These are phyloP conservation scores for Whalleya microplaca DNA, from an alignment of 2,329 filamentous ascomycete genomes.

Conservation along the genomic window DNA sequence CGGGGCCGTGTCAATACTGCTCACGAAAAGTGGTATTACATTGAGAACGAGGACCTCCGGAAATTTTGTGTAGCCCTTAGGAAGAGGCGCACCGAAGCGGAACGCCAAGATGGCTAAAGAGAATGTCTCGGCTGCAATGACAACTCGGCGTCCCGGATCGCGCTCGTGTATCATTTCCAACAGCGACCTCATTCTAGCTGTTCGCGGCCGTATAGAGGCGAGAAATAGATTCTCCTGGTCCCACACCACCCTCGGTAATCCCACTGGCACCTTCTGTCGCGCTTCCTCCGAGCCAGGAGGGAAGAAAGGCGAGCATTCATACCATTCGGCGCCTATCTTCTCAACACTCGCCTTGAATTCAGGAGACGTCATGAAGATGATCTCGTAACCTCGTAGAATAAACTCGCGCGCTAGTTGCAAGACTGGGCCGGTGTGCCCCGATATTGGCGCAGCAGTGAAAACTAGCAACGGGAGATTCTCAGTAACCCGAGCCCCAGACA, in stretches of 20 bases:
- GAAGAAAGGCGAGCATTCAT: slow-evolving; percentile 14
- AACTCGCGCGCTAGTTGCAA: slow-evolving; percentile 37
- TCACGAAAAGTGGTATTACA: slow-evolving; percentile 40
- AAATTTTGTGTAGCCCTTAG: slow-evolving; percentile 40
- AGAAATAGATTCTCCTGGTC: slow-evolving; percentile 42
- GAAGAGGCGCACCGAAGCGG: slow-evolving; percentile 42
- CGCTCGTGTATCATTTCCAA: slow-evolving; percentile 40
- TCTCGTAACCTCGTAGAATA: slow-evolving; percentile 41
- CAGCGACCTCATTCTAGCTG: slow-evolving; percentile 38
- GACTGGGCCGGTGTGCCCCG: slow-evolving; percentile 29
- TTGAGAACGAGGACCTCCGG: slow-evolving; percentile 46
- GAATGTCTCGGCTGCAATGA: slow-evolving; percentile 48
- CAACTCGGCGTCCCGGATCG: slow-evolving; percentile 42
- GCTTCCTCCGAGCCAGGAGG: background rate
- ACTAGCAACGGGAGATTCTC: slow-evolving; percentile 24
- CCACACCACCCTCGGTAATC: slow-evolving; percentile 31
- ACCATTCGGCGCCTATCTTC: slow-evolving; percentile 41
- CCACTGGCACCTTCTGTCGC: slow-evolving; percentile 14
- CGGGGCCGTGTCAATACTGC: slow-evolving; percentile 44
- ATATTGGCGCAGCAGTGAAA: slow-evolving; percentile 22
- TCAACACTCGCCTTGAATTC: slow-evolving; percentile 36
- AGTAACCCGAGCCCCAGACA: too few relatives aligned
- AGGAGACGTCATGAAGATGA: slow-evolving; percentile 41
- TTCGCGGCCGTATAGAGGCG: slow-evolving; percentile 37
- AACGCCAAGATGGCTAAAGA: slow-evolving; percentile 45